Percentiles rank a stretch among this genome's conserved stretches.
phyloP scores from a whole-genome alignment of 2,329 filamentous ascomycete species.

The Arthrobotrys entomopaga region DNA sequence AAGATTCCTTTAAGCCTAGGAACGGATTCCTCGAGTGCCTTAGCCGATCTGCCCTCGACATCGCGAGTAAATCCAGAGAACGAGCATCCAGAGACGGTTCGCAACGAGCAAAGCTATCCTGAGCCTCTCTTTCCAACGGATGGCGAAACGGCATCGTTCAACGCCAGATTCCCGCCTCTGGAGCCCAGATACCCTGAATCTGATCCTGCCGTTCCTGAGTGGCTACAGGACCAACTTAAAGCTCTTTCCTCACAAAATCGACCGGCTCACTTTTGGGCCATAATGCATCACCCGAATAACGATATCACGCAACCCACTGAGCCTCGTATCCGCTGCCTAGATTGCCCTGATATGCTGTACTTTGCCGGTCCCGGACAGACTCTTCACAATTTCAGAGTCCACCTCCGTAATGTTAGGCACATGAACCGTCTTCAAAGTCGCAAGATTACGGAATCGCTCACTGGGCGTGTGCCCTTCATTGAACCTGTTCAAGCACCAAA shows the following conservation, averaged over 20 bases:
- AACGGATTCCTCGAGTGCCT: constrained; percentile 2
- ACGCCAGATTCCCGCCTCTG: not conserved
- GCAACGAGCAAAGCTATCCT: not conserved
- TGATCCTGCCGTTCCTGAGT: constrained; percentile 4
- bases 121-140: not conserved
- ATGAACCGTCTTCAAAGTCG: constrained; percentile 26
- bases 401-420: constrained; percentile 38
- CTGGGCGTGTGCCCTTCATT: not conserved
- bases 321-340: constrained; percentile 44
- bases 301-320: constrained; percentile 23
- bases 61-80: not conserved
- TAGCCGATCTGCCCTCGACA: not conserved
- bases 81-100: not conserved
- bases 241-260: constrained; percentile 7
- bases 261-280: constrained; percentile 39
- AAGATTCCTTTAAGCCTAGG: not conserved
- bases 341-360: constrained; percentile 52
- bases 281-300: constrained; percentile 44
- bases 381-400: constrained; percentile 32
- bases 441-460: constrained; percentile 1
- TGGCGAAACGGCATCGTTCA: not conserved
- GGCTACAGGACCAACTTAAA: constrained; percentile 19
- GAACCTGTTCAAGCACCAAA: not conserved
- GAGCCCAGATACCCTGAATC: not conserved
- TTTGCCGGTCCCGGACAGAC: constrained; percentile 38